Evolutionary conservation across 768 basidiomycete genomes (phyloP), one percentile per base, ranked within the genome.

Genomic region (Leccinum subgranulosum): DNA sequence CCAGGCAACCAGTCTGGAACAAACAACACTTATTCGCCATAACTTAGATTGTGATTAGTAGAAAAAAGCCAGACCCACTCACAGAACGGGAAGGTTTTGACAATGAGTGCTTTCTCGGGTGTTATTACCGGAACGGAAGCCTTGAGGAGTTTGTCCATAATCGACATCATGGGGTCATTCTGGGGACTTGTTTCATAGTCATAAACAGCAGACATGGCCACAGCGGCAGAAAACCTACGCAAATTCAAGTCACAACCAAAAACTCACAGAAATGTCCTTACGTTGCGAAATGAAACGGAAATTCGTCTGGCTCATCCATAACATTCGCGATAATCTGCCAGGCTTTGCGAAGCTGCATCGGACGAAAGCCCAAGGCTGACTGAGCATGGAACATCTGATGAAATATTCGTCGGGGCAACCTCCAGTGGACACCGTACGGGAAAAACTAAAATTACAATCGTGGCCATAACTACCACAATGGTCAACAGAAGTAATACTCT

Each of bases 11-110:
- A 45, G 21, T 45, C 43, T 45, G 43, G 41, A 9, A 43, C 17
- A 19, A 10, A 19, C 8, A 21, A 19, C 7, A 43, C 41, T 43
- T 3, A n/a, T 17, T 7, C 15, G 8, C 28, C 4, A 43, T 0
- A 4, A 43, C 19, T n/a, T 43, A 9, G n/a, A 21, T 17, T 65
- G 33, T 23, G 60, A 0, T 12, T 9, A 12, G 3, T 17, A 14
- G 12, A 21, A 21, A n/a, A 31, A 10, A 4, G 4, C 10, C 3
- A 21, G 21, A 21, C 11, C 59, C 33, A 70, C 69, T 69, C 31
- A 45, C 21, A 45, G 12, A 23, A 45, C 11, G 21, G 11, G 43
- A 23, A 45, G 19, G 21, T 23, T 12, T 53, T 53, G 25, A 61
- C 2, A 14, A 60, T 28, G 25, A 55, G n/a, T 1, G 34, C 34